Percentiles rank a stretch among this genome's conserved stretches.
phyloP scores from a whole-genome alignment of 768 basidiomycete species.

The Termitomyces sp. region DNA sequence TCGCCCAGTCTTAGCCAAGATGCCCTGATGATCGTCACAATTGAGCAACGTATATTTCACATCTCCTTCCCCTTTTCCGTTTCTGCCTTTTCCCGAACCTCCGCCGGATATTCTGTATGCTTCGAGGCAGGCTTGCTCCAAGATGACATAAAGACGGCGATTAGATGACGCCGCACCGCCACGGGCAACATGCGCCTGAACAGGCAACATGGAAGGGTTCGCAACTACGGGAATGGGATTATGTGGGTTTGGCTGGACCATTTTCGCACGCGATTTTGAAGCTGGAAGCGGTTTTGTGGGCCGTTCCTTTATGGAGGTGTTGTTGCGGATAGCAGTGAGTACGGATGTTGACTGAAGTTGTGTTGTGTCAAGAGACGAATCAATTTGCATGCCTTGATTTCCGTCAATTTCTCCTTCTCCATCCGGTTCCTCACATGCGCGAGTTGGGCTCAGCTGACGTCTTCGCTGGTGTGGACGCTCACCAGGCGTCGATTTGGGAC shows the following conservation, averaged over 20 bases:
- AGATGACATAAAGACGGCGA: conserved; percentile 79
- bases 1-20: conserved; percentile 93
- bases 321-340: conserved; percentile 18
- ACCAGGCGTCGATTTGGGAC: conserved; percentile 71
- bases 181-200: conserved; percentile 70
- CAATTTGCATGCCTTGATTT: conserved; percentile 25
- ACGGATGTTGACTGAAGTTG: conserved; percentile 5
- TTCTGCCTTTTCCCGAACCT: conserved; percentile 48
- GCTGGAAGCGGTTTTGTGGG: conserved; percentile 62
- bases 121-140: conserved; percentile 94
- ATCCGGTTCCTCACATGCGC: conserved; percentile 28
- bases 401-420: conserved; percentile 20
- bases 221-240: conserved; percentile 43
- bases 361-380: conserved; percentile 15
- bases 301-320: conserved; percentile 29
- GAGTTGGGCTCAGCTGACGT: conserved; percentile 37
- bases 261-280: conserved; percentile 46
- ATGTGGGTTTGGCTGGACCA: conserved; percentile 31
- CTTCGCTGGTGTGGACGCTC: conserved; percentile 48
- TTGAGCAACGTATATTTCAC: conserved; percentile 96
- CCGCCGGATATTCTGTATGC: conserved; percentile 80
- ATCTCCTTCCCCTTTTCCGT: conserved; percentile 59
- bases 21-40: conserved; percentile 98
- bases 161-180: conserved; percentile 45
- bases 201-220: conserved; percentile 78